These are phyloP conservation scores for Microbotryomycetes sp. DNA, from an alignment of 1,284 basidiomycete genomes.

Conservation along the genomic window DNA sequence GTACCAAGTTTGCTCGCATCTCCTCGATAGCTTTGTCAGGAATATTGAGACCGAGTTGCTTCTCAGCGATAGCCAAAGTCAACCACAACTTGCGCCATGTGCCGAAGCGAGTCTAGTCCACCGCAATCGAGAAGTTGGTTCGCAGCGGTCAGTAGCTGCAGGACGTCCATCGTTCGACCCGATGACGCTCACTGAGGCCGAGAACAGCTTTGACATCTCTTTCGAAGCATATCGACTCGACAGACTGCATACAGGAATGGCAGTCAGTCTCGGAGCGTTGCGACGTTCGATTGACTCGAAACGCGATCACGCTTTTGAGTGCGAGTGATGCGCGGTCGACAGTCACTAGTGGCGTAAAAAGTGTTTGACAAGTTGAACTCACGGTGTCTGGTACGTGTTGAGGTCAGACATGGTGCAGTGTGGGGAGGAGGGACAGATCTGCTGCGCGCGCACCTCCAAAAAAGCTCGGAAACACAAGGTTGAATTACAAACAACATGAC, in stretches of 20 bases:
- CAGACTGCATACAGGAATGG: conserved; percentile 18
- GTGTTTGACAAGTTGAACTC: not conserved
- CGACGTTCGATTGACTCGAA: too few relatives aligned
- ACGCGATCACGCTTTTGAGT: too few relatives aligned
- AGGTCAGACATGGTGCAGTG: conserved; percentile 11
- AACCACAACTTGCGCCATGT: conserved; percentile 98
- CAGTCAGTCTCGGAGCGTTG: too few relatives aligned
- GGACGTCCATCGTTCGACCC: not conserved
- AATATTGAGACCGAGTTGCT: conserved; percentile 87
- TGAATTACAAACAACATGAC: not conserved
- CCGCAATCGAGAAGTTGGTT: not conserved
- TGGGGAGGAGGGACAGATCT: not conserved
- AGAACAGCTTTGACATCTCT: conserved; percentile 96
- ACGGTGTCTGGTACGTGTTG: conserved; percentile 39
- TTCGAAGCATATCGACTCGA: conserved; percentile 95
- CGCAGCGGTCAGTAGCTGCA: not conserved
- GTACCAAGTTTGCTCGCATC: conserved; percentile 86
- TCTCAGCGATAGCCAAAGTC: conserved; percentile 91
- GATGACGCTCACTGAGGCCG: conserved; percentile 60
- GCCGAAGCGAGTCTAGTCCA: conserved; percentile 74
- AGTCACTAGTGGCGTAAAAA: not conserved
- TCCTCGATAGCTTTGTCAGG: conserved; percentile 84
- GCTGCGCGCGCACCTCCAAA: not conserved
- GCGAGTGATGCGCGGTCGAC: not conserved
- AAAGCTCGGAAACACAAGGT: not conserved